Base-by-base conservation (phyloP, 2,329 filamentous ascomycete species). In the Kalaharituber pfeilii region DNA sequence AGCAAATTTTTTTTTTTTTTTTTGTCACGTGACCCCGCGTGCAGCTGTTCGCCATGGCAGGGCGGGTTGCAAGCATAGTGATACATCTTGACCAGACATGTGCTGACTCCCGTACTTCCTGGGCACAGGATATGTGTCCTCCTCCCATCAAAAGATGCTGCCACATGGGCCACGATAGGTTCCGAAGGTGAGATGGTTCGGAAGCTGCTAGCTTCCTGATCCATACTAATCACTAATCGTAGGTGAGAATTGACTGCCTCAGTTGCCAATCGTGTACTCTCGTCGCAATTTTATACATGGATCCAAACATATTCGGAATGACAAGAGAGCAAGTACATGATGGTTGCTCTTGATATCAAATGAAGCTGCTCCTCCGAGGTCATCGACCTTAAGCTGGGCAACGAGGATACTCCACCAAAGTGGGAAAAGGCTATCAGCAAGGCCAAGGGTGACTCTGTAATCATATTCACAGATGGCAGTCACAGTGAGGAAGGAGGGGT, bases 181-280 rank as follows among this genome's bases (percentile, higher is more conserved):
- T 50, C 49, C 20, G 49, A 50, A 7, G 49, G 49, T 13, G 22
- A 27, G 20, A 25, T 28, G 5, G 49, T 50, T 29, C 20, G n/a
- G 2, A 50, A 4, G 4, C 26, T 4, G 8, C 49, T 26, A n/a
- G 22, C 4, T 2, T 27, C 11, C 26, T 5, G 2, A 29, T 50
- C 22, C 7, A 50, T 28, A n/a, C 18, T 25, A 15, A 27, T 13
- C 22, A 50, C n/a, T 27, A 50, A 26, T 11, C 49, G 49, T 15
- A 50, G 27, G 49, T 50, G 49, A 27, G 49, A 33, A 29, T 28
- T 50, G 8, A 50, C 49, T 18, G 49, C 49, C 6, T 50, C 49
- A 15, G 3, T 25, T 18, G 49, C 49, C 3, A 33, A 26, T 13
- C 18, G n/a, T 8, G n/a, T 26, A 5, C 7, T 33, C 26, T 50